Conservation (phyloP, 2,329 filamentous ascomycete genomes). For the Alternaria sp. region DNA sequence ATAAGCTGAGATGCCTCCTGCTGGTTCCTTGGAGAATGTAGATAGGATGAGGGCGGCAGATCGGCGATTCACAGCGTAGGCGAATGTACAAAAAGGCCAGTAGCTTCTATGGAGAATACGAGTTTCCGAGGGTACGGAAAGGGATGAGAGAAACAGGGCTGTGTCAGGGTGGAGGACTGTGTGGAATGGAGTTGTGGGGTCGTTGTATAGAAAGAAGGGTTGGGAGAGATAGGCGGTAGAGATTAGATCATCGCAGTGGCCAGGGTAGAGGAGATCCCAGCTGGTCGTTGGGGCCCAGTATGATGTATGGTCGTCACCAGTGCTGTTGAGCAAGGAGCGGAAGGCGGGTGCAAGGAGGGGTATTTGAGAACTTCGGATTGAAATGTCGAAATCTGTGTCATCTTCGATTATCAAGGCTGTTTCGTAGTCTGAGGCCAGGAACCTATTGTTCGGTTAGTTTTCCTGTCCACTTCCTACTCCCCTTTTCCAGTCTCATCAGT, state of each 20-base stretch:
- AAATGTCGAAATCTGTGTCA: constrained; percentile 38
- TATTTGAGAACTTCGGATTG: constrained; percentile 27
- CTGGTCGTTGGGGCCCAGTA: constrained; percentile 43
- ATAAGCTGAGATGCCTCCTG: constrained; percentile 38
- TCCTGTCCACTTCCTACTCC: neutral
- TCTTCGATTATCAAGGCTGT: constrained; percentile 43
- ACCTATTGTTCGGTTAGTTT: constrained; percentile 5
- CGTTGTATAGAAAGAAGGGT: constrained; percentile 35
- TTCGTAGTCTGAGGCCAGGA: constrained; percentile 26
- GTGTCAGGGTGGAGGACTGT: constrained; percentile 38
- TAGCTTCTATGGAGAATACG: constrained; percentile 47
- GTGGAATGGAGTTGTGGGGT: constrained; percentile 40
- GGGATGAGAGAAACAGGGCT: constrained; percentile 31
- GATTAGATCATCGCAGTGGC: constrained; percentile 52
- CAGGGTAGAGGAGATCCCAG: constrained; percentile 53
- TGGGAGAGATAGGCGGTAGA: constrained; percentile 22
- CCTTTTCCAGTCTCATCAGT: neutral
- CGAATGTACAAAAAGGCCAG: constrained; percentile 53
- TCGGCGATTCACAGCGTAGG: constrained; percentile 48
- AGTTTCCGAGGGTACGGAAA: constrained; percentile 35
- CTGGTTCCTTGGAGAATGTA: constrained; percentile 28
- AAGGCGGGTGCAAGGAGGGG: constrained; percentile 30
- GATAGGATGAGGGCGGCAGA: constrained; percentile 43
- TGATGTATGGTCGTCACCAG: constrained; percentile 6
- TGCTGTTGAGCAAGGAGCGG: constrained; percentile 20